phyloP scores from a whole-genome alignment of 1,284 basidiomycete genomes.

The Tilletia horrida region DNA sequence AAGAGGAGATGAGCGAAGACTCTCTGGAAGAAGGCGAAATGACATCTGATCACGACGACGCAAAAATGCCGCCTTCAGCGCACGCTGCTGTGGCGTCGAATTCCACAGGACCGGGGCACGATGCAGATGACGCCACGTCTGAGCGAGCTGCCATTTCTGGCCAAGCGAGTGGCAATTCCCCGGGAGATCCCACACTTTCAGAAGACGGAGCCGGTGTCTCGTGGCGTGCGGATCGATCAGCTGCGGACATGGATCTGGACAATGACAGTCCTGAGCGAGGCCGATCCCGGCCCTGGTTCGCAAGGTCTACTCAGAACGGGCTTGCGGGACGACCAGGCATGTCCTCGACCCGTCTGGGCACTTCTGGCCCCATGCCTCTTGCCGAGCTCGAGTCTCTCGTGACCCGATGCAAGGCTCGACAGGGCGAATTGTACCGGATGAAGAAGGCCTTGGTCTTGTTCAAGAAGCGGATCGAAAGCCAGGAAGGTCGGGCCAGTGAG shows the following conservation, averaged over 20 bases:
- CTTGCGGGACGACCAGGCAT: too few species aligned
- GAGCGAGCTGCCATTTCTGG: too few species aligned
- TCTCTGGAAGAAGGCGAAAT: conserved; percentile 10
- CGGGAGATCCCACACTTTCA: too few species aligned
- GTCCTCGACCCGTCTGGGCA: neutral
- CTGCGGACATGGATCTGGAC: neutral
- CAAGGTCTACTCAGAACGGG: too few species aligned
- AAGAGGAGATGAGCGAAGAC: neutral
- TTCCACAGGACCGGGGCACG: neutral
- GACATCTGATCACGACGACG: neutral
- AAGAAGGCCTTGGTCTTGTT: conserved; percentile 5
- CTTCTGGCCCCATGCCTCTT: neutral
- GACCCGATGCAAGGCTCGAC: conserved; percentile 1
- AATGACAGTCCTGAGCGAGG: neutral
- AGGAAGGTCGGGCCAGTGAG: conserved; percentile 11
- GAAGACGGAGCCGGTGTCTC: too few species aligned
- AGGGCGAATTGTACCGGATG: conserved; percentile 16
- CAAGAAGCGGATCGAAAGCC: conserved; percentile 4
- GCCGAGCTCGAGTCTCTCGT: conserved; percentile 9
- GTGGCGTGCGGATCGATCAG: neutral
- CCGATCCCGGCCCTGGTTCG: too few species aligned
- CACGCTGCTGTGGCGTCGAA: neutral
- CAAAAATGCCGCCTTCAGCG: neutral
- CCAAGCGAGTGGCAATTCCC: too few species aligned
- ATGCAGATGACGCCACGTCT: neutral